These are phyloP conservation scores for Trametes villosa DNA, from an alignment of 768 basidiomycete genomes.

Conservation along the genomic window DNA sequence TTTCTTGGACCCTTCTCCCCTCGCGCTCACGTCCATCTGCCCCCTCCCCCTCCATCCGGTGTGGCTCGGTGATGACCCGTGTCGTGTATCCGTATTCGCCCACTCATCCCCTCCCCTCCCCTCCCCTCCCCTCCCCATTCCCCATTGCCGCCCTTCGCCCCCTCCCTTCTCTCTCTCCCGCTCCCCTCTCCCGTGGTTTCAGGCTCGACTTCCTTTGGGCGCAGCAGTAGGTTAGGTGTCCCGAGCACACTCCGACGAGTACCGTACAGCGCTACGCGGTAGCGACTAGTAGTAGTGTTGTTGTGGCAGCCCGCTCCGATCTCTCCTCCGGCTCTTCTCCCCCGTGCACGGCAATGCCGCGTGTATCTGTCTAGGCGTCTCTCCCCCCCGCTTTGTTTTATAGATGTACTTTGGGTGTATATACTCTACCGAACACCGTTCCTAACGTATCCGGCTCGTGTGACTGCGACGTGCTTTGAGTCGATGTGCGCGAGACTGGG, in stretches of 20 bases:
- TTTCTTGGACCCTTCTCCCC: conserved; percentile 13
- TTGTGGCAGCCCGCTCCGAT: neutral
- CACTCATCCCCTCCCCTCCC: no score
- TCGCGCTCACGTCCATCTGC: conserved; percentile 13
- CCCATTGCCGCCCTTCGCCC: neutral
- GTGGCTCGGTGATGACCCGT: conserved; percentile 13
- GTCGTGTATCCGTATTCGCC: conserved; percentile 7
- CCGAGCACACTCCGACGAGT: no score
- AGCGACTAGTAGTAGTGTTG: conserved; percentile 10
- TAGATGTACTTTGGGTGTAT: conserved; percentile 27
- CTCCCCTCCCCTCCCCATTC: neutral
- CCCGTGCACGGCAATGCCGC: neutral
- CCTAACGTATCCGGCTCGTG: neutral
- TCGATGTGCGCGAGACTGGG: no score
- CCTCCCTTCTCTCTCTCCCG: neutral
- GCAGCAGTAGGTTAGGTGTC: no score
- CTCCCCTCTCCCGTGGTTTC: neutral
- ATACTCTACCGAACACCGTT: conserved; percentile 20
- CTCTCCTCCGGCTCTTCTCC: neutral
- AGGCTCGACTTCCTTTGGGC: neutral
- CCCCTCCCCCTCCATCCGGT: conserved; percentile 9
- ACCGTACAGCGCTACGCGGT: no score
- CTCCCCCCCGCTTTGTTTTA: conserved; percentile 13
- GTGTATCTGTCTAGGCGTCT: neutral
- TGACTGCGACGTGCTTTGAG: neutral